Conservation (phyloP, 2,329 filamentous ascomycete species). For the Trichophyton simii region DNA sequence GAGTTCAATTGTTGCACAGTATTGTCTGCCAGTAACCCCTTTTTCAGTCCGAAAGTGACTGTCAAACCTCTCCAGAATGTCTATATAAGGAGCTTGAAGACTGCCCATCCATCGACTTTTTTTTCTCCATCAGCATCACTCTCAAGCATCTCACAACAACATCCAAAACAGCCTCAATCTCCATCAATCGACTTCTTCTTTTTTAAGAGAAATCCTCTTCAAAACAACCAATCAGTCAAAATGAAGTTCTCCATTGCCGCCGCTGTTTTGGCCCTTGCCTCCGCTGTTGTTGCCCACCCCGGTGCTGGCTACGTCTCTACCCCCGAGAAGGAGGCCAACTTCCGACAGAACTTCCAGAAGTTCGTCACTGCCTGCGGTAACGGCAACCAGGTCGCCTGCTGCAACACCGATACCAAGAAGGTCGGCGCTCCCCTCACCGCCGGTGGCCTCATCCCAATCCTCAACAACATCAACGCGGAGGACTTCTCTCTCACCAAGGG, state of each 20-base stretch:
- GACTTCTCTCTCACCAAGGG: constrained; percentile 30
- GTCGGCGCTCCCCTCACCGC: constrained; percentile 26
- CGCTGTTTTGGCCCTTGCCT: constrained; percentile 31
- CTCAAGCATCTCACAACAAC: constrained; percentile 8
- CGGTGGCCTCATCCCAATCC: constrained; percentile 24
- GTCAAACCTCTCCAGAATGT: constrained; percentile 1
- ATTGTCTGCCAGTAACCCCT: constrained; percentile 3
- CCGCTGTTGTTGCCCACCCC: constrained; percentile 22
- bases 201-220: constrained; percentile 7
- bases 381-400: constrained; percentile 12
- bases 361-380: constrained; percentile 10
- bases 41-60: background rate
- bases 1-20: constrained; percentile 1
- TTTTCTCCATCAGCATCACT: constrained; percentile 12
- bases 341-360: constrained; percentile 8
- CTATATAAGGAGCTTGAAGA: constrained; percentile 10
- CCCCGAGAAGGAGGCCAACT: constrained; percentile 14
- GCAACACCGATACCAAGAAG: constrained; percentile 28
- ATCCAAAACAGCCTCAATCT: constrained; percentile 4
- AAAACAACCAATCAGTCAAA: constrained; percentile 10
- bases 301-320: background rate
- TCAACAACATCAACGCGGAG: constrained; percentile 25
- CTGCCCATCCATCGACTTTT: constrained; percentile 7
- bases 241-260: constrained; percentile 24
- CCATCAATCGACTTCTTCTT: constrained; percentile 7